Evolutionary conservation across 352 stramenopile species (phyloP).

Genomic region (Globisporangium apiculatum): DNA sequence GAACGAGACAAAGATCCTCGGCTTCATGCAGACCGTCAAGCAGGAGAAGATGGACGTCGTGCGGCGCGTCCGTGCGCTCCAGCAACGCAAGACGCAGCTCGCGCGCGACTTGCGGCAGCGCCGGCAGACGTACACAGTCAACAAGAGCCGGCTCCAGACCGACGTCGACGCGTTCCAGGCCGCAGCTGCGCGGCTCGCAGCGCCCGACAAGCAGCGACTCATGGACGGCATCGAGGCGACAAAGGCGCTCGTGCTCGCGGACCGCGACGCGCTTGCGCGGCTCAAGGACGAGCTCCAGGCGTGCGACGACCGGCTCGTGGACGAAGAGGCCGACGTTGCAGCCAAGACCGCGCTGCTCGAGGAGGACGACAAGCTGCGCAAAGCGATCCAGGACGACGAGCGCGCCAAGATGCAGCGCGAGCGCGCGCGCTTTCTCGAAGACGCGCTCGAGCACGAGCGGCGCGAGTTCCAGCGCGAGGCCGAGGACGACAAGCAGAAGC

Average conservation of each 20-base stretch:
- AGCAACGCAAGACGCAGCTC: conserved; percentile 73
- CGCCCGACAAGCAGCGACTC: conserved; percentile 28
- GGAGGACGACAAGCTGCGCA: conserved; percentile 69
- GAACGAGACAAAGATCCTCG: conserved; percentile 76
- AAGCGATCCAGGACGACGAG: conserved; percentile 74
- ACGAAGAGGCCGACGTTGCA: conserved; percentile 66
- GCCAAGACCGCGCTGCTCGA: conserved; percentile 68
- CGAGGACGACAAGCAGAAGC: conserved; percentile 48
- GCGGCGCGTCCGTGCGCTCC: conserved; percentile 82
- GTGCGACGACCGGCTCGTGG: conserved; percentile 58
- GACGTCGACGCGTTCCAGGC: conserved; percentile 79
- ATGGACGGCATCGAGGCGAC: conserved; percentile 57
- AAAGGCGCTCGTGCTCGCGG: conserved; percentile 47
- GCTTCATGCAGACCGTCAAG: conserved; percentile 88
- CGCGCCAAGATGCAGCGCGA: conserved; percentile 79
- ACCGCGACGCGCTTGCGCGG: conserved; percentile 46
- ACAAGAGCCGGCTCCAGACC: conserved; percentile 66
- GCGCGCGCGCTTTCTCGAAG: conserved; percentile 48
- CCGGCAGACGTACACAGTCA: conserved; percentile 68
- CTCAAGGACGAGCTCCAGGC: conserved; percentile 58
- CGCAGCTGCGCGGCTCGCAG: conserved; percentile 11
- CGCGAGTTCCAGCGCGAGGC: conserved; percentile 44
- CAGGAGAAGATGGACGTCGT: conserved; percentile 90
- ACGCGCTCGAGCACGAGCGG: conserved; percentile 58
- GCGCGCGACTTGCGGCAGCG: conserved; percentile 60